Conservation (phyloP, 2,329 filamentous ascomycete genomes). For the Sclerotinia trifoliorum region DNA sequence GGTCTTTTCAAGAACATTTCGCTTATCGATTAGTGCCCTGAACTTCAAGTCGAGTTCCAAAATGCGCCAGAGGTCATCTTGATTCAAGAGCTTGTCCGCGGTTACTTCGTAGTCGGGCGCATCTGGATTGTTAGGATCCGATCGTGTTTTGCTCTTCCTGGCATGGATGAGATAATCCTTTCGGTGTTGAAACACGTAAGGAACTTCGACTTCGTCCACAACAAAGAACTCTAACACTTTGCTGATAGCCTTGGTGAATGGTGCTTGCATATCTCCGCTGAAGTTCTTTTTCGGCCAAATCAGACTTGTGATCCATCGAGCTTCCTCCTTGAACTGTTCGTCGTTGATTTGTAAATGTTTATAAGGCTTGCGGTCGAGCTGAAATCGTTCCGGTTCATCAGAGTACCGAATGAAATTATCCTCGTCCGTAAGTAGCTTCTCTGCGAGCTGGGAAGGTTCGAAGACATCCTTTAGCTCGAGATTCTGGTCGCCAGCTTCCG, state of each 20-base stretch:
- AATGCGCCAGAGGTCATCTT: constrained; percentile 93
- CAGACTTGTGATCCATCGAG: constrained; percentile 85
- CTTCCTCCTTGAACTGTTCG: constrained; percentile 87
- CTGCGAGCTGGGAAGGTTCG: constrained; percentile 89
- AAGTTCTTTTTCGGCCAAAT: constrained; percentile 81
- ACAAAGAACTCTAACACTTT: constrained; percentile 96
- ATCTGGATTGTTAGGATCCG: constrained; percentile 63
- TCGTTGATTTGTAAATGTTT: constrained; percentile 75
- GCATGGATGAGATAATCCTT: constrained; percentile 97
- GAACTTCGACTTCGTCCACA: constrained; percentile 89
- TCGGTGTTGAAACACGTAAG: constrained; percentile 96
- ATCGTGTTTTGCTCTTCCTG: constrained; percentile 61
- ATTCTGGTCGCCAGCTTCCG: constrained; percentile 74
- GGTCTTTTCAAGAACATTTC: constrained; percentile 77
- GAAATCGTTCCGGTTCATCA: constrained; percentile 92
- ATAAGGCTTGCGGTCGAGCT: constrained; percentile 86
- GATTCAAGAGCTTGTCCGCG: constrained; percentile 85
- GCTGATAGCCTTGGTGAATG: constrained; percentile 83
- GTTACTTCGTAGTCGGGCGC: constrained; percentile 70
- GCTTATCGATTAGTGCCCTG: constrained; percentile 86
- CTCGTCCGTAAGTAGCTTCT: constrained; percentile 92
- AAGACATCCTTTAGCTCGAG: constrained; percentile 97
- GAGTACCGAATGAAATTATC: constrained; percentile 86
- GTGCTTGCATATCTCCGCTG: constrained; percentile 66
- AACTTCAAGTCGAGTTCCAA: constrained; percentile 95